Conservation (phyloP, 352 stramenopile genomes). For the Pythium periplocum region DNA sequence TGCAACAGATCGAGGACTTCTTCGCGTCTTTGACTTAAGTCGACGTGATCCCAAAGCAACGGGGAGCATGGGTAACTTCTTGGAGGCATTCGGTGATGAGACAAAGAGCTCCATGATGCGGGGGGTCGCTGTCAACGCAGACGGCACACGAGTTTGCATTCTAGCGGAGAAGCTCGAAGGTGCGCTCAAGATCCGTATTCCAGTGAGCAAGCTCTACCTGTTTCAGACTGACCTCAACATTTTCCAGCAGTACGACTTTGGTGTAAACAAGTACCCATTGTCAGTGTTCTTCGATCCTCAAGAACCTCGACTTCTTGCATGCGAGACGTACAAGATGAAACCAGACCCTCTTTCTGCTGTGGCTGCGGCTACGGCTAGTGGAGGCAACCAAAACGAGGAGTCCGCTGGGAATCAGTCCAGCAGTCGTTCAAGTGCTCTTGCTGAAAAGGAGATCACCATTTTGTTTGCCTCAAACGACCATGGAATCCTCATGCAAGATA, state of each 20-base stretch:
- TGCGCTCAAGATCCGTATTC: conserved; percentile 75
- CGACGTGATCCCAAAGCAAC: conserved; percentile 82
- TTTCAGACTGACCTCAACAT: conserved; percentile 90
- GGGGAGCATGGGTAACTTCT: conserved; percentile 79
- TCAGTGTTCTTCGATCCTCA: conserved; percentile 88
- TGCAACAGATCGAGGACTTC: conserved; percentile 70
- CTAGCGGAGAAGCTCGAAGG: conserved; percentile 76
- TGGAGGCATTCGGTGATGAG: conserved; percentile 48
- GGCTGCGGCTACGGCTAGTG: not conserved
- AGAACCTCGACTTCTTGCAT: conserved; percentile 85
- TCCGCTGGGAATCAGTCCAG: conserved; percentile 7
- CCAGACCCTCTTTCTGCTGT: conserved; percentile 18
- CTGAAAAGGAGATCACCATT: conserved; percentile 87
- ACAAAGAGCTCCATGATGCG: conserved; percentile 52
- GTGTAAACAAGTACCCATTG: conserved; percentile 52
- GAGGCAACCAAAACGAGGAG: conserved; percentile 16
- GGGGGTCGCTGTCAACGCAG: conserved; percentile 79
- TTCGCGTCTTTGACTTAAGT: conserved; percentile 88
- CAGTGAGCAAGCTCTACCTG: conserved; percentile 83
- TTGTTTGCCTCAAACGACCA: conserved; percentile 91
- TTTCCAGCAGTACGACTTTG: conserved; percentile 89
- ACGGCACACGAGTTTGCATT: conserved; percentile 88
- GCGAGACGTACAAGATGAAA: conserved; percentile 66
- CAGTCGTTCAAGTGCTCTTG: conserved; percentile 22
- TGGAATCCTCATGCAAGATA: conserved; percentile 89